Percentiles rank a stretch among this genome's conserved stretches.
Evolutionary conservation across 1,284 basidiomycete species (phyloP).

Genomic region (Trametes pubescens): DNA sequence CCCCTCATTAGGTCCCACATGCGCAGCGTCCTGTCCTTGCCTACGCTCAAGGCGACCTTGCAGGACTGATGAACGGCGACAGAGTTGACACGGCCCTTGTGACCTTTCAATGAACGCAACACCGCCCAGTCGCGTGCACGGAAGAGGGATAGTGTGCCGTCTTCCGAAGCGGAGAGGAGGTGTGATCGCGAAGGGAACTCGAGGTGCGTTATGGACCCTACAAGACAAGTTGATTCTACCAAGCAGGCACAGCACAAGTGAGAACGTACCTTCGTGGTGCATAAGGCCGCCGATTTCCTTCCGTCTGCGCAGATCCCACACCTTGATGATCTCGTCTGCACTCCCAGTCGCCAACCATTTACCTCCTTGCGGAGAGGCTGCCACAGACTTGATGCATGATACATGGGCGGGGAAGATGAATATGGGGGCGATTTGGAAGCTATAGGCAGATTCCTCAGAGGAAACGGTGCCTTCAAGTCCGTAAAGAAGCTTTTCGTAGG

Average conservation of each 20-base stretch:
- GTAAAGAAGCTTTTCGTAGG: constrained; percentile 96
- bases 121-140: constrained; percentile 94
- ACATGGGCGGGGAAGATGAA: constrained; percentile 98
- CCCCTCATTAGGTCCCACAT: constrained; percentile 99
- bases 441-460: constrained; percentile 44
- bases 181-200: constrained; percentile 90
- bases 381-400: constrained; percentile 90
- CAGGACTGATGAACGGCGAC: constrained; percentile 93
- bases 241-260: background rate
- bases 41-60: constrained; percentile 90
- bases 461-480: constrained; percentile 80
- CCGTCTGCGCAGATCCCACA: constrained; percentile 93
- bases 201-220: constrained; percentile 92
- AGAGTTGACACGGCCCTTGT: constrained; percentile 91
- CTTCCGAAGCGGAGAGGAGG: constrained; percentile 90
- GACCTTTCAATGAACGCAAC: constrained; percentile 88
- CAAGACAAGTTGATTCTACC: background rate
- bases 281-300: constrained; percentile 94
- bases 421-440: constrained; percentile 75
- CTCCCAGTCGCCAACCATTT: constrained; percentile 97
- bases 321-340: constrained; percentile 94
- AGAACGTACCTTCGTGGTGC: constrained; percentile 83
- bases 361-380: constrained; percentile 84
- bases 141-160: constrained; percentile 90
- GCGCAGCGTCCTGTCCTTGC: constrained; percentile 87